Evolutionary conservation across 495 filamentous ascomycete genomes (phyloP).

Genomic region (Penicillium canescens): DNA sequence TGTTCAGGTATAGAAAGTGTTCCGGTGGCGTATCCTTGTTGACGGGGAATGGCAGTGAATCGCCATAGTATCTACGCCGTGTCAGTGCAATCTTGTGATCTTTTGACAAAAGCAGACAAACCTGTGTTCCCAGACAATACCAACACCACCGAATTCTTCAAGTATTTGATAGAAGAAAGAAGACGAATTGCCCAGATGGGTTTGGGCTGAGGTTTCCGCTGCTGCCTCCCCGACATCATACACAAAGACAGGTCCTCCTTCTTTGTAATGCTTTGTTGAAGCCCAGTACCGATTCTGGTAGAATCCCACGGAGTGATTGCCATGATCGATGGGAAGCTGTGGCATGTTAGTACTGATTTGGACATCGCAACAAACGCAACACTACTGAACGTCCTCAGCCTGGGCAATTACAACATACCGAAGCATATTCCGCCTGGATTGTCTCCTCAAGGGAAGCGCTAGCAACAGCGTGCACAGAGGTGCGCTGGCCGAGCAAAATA

Average conservation of each 20-base stretch:
- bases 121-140: conserved; percentile 61
- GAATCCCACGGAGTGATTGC: conserved; percentile 37
- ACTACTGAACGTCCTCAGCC: neutral
- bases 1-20: conserved; percentile 49
- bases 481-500: conserved; percentile 10
- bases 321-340: conserved; percentile 50
- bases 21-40: conserved; percentile 45
- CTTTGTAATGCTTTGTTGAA: conserved; percentile 43
- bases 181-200: conserved; percentile 35
- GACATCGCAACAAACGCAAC: too few relatives aligned
- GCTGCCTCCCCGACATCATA: conserved; percentile 52
- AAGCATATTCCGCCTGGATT: conserved; percentile 21
- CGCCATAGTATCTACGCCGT: conserved; percentile 47
- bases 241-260: conserved; percentile 55
- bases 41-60: conserved; percentile 50
- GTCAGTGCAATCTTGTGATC: conserved; percentile 1
- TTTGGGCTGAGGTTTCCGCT: conserved; percentile 27
- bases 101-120: conserved; percentile 20
- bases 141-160: conserved; percentile 49
- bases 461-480: conserved; percentile 7
- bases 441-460: neutral
- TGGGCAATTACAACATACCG: conserved; percentile 18
- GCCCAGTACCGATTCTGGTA: conserved; percentile 61
- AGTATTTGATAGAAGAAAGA: conserved; percentile 46
- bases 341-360: conserved; percentile 6